Evolutionary conservation across 2,329 filamentous ascomycete species (phyloP), one percentile per base, ranked within the genome.

Genomic region (Fusarium floridanum): DNA sequence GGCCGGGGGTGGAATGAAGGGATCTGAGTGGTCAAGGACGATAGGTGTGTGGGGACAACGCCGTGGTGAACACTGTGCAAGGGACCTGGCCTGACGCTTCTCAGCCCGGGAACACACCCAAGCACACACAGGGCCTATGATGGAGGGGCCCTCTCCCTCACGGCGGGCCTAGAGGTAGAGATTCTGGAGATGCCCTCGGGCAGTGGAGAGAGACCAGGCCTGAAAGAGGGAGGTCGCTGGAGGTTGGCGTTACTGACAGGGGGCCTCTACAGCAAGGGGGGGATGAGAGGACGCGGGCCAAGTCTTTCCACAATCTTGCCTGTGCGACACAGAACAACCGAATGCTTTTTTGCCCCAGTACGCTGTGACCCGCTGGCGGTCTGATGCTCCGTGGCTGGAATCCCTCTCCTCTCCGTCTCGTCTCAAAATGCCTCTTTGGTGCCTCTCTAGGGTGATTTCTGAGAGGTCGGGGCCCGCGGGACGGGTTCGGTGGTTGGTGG

Each of bases 11-110:
- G 11, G 34, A 64, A 64, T 7, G 27, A 27, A 29, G 27, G 27
- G 20, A n/a, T 14, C 29, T 74, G 62, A 76, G 71, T 76, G 68
- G 73, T 1, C 17, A 36, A 39, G 5, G 36, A 4, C 6, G 24
- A 50, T n/a, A 20, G 45, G 48, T n/a, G 43, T 43, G 64, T 70
- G 65, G 74, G 14, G 36, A 56, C 10, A 11, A 55, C 55, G 61
- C 75, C 76, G 77, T 76, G 61, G 60, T 63, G 57, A 60, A 48
- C 77, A 78, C 77, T 78, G 77, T 78, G 77, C 72, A 60, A 61
- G 62, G 74, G 77, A 79, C 77, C 72, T 79, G 45, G 61, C 61
- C 41, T 48, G 36, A 27, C 61, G 17, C 50, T 55, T 50, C 24
- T 53, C 48, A 53, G 48, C 48, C 48, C 24, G 27, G 36, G 7